Evolutionary conservation across 129 eudicot genomes (phyloP), one percentile per base, ranked within the genome.

Genomic region (Kitagawia praeruptora): DNA sequence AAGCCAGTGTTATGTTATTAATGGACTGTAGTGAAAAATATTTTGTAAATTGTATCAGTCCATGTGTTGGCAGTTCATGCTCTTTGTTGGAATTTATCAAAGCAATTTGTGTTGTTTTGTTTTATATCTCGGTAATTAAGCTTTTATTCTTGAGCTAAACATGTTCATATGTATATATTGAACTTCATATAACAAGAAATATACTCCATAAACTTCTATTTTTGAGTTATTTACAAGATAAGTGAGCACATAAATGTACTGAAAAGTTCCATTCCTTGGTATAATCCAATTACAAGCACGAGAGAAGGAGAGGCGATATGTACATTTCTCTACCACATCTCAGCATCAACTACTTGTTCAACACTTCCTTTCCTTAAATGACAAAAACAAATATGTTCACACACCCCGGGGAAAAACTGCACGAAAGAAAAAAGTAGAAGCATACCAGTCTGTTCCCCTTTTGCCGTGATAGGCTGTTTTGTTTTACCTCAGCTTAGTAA

Each of bases 261-360:
- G 47, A 44, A 16, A 74, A 44, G 39, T 44, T 1, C 49, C n/a
- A 10, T 23, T 72, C 28, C 34, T 41, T 21, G 1, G 53, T 74
- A 27, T 45, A 74, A 23, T 73, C 27, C 23, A 23, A 44, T 23
- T 73, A 42, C 12, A 39, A 18, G n/a, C n/a, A n/a, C n/a, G 47
- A 72, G 28, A 72, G 28, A 70, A 39, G 75, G 45, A 34, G 75
- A 69, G 75, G 75, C 12, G 1, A 70, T 37, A 70, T 70, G 46
- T 70, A 70, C 75, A 70, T 16, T 70, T 70, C 53, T 70, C 70
- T 80, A 37, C 56, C 81, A 78, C 13, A 63, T 71, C 76, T 79
- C 78, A 21, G 41, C 72, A 80, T 67, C 28, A 13, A 37, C 49
- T 27, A 70, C 82, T 47, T 69, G 54, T 37, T 18, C 40, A 48